Evolutionary conservation across 2,329 filamentous ascomycete genomes (phyloP), one percentile per base, ranked within the genome.

Genomic region (Penicillium sp.): DNA sequence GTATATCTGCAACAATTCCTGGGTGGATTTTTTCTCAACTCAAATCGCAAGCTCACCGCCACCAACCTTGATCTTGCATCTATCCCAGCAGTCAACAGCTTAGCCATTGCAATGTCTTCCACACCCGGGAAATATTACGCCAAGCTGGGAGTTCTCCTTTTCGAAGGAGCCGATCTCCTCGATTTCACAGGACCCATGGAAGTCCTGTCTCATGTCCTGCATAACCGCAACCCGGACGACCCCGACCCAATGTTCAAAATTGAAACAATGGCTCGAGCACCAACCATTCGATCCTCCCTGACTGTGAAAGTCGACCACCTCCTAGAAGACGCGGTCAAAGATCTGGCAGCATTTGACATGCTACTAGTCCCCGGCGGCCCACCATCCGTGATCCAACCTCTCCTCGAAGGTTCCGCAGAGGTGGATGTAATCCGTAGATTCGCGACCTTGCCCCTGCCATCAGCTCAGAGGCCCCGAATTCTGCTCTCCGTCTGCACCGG

Each of bases 401-500:
- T 76, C 0, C 62, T 63, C 7, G 60, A 70, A 16, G 59, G 62
- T 37, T 27, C 57, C n/a, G 55, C 55, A 19, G 67, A 69, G 33
- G 26, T 68, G 27, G 57, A 65, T 37, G 21, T 69, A 9, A 65
- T 69, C 49, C 64, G 67, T 55, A 60, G 56, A 29, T 69, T 65
- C 51, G 57, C 64, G 13, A 33, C 53, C 1, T 56, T 68, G 11
- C 55, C 64, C 25, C 55, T 54, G 63, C 13, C 70, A 62, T 1
- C 61, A 59, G 42, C 58, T 62, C 31, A 58, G 0, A 68, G 61
- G 4, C 63, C 65, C 4, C 61, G 76, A 0, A 59, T 76, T 14
- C 23, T 79, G 11, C 70, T 77, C 46, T 77, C 74, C 4, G 70
- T 79, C 5, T 79, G 77, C 61, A 76, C 75, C 1, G 76, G 77